Evolutionary conservation across 73 alveolate genomes (phyloP), one percentile per base, ranked within the genome.

Genomic region (Effrenium voratum): DNA sequence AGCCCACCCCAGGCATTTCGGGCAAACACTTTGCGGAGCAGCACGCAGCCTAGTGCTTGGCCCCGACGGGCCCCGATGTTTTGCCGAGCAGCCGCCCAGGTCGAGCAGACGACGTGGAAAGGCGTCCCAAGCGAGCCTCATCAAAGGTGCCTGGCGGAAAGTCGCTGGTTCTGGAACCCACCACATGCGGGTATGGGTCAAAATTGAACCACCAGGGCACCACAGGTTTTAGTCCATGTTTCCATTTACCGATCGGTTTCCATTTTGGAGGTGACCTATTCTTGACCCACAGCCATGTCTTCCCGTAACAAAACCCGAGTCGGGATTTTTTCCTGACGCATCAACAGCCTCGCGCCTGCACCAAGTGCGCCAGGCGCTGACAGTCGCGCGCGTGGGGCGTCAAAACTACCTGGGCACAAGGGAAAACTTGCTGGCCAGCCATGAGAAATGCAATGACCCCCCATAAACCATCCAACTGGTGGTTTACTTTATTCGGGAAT

Each of bases 321-420:
- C 63, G 26, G 8, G 63, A 52, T 38, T 24, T 38, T 77, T 41
- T 43, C 4, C 63, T 60, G 87, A 22, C 43, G 63, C 38, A 32
- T 15, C 77, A 46, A 19, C 24, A 46, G 60, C 43, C 63, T 52
- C 19, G 8, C 22, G 63, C 59, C 41, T 43, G 2, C 88, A 30
- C 92, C 92, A 8, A 82, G 49, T 28, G 49, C 92, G 19, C 92
- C 92, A 0, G 92, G 92, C 2, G 92, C 92, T 13, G 92, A 82
- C 92, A 72, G 49, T 34, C 92, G 68, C 15, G 91, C 91, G 66
- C 91, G 91, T 26, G 46, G 70, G 12, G 91, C 91, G n/a, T 80
- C 91, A 80, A 80, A 80, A 44, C 91, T 80, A 30, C 91, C 91
- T 47, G 46, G 40, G 8, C 63, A 19, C 26, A 52, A 52, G 63